Base-by-base conservation (phyloP, 2,329 filamentous ascomycete genomes). In the Fusarium lateritium region DNA sequence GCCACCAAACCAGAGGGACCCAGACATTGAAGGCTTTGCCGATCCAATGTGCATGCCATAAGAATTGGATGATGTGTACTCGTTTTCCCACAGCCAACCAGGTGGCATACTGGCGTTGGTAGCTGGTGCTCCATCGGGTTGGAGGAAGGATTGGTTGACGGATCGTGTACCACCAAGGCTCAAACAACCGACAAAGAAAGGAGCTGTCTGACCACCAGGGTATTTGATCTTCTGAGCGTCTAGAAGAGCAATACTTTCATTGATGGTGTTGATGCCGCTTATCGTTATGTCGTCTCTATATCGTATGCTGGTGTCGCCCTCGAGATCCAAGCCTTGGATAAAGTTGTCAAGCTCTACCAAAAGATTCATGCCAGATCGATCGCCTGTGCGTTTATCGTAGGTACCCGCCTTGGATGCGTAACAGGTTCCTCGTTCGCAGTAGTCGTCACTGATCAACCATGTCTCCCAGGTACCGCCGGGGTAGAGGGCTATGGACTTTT, bases 41-140 rank as follows among this genome's bases (percentile, higher is more conserved):
- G 58, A 61, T 2, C 58, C 58, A 2, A 61, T 58, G 21, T 58
- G 58, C 58, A 61, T 61, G 5, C 58, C 53, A 11, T 38, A 61
- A 4, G 52, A 57, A 9, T 61, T 50, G 1, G 57, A 44, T 5
- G 34, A n/a, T 2, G 57, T 61, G 8, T 34, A 40, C 4, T 33
- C 17, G 2, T 33, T 44, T 2, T 61, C 53, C 52, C 53, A 61
- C 9, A 61, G 3, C 19, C 24, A 61, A 4, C 57, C 57, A 6
- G 57, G 40, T 2, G 54, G 38, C 21, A 61, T 21, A 22, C 39
- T 61, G 2, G 22, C 44, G 9, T 61, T 58, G 38, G 28, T 38
- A 43, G 24, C 22, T 4, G 57, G 24, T 0, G 9, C 40, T 5
- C 39, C 45, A 10, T 38, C 38, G 1, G 33, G 15, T 17, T 40